A percentile compares a stretch with the other conserved stretches of the same genome.
Conservation (phyloP, 108 stramenopile genomes). For the Bacterosira constricta region DNA sequence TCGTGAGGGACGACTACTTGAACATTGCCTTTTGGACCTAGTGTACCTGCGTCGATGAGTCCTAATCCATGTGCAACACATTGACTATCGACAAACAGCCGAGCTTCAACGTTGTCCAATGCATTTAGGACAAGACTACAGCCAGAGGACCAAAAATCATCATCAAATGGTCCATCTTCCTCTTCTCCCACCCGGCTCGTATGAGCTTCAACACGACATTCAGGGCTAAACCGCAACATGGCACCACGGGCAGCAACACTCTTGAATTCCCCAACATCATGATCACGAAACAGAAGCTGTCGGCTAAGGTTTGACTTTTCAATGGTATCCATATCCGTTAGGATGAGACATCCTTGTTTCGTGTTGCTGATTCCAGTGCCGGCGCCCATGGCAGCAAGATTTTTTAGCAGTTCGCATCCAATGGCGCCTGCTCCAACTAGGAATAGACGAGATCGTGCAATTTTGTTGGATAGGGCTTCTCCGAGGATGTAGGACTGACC, state of each 20-base stretch:
- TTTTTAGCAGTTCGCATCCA: constrained; percentile 97
- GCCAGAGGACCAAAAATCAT: constrained; percentile 81
- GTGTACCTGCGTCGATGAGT: constrained; percentile 84
- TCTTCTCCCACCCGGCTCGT: constrained; percentile 83
- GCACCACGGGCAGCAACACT: constrained; percentile 78
- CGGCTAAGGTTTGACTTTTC: constrained; percentile 98
- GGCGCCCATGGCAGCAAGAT: constrained; percentile 92
- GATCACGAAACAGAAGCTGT: constrained; percentile 93
- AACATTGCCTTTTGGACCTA: constrained; percentile 90
- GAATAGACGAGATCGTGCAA: constrained; percentile 74
- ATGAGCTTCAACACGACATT: constrained; percentile 69
- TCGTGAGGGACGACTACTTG: constrained; percentile 84
- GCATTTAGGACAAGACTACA: constrained; percentile 94
- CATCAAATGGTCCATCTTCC: constrained; percentile 73
- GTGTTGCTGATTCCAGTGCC: constrained; percentile 49
- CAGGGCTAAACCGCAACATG: constrained; percentile 61
- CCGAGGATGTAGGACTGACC: constrained; percentile 71
- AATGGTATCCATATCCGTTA: constrained; percentile 99
- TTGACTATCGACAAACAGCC: constrained; percentile 83
- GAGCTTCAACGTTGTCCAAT: constrained; percentile 98
- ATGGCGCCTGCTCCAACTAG: constrained; percentile 99
- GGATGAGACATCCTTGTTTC: constrained; percentile 51
- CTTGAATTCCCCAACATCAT: constrained; percentile 87
- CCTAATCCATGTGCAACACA: constrained; percentile 77
- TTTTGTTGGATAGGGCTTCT: constrained; percentile 28